A percentile compares a stretch with the other conserved stretches of the same genome.
Evolutionary conservation across 2,329 filamentous ascomycete species (phyloP).

Genomic region (Botrytis sinoallii): DNA sequence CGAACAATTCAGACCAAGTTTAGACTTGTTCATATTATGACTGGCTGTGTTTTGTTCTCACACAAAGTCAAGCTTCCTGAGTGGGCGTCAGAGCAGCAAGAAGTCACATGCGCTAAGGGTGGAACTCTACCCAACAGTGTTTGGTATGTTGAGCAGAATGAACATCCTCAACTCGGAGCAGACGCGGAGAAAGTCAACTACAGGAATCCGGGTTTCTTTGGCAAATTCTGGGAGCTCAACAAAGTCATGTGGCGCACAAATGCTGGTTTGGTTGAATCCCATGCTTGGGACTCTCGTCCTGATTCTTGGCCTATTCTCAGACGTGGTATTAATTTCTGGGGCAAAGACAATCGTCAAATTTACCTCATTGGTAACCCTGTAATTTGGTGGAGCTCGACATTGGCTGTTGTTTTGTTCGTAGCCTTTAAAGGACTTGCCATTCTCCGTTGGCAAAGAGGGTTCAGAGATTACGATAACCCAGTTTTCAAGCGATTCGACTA

Average conservation of each 20-base stretch:
- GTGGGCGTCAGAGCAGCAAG: slow-evolving; percentile 97
- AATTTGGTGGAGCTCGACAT: slow-evolving; percentile 88
- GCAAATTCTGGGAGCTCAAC: slow-evolving; percentile 96
- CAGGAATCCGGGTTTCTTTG: slow-evolving; percentile 87
- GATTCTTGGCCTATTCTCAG: slow-evolving; percentile 87
- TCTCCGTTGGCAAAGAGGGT: slow-evolving; percentile 92
- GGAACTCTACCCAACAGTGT: slow-evolving; percentile 93
- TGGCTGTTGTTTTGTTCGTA: slow-evolving; percentile 72
- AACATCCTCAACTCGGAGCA: slow-evolving; percentile 71
- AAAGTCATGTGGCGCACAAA: slow-evolving; percentile 99
- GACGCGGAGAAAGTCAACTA: slow-evolving; percentile 95
- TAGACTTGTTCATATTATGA: slow-evolving; percentile 92
- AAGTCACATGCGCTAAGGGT: slow-evolving; percentile 93
- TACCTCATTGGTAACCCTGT: slow-evolving; percentile 94
- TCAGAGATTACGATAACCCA: slow-evolving; percentile 74
- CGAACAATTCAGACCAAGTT: slow-evolving; percentile 97
- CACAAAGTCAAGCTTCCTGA: slow-evolving; percentile 99
- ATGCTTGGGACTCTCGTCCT: slow-evolving; percentile 96
- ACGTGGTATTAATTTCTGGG: slow-evolving; percentile 99
- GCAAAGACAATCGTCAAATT: slow-evolving; percentile 87
- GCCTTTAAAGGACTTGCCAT: slow-evolving; percentile 84
- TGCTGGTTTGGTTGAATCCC: slow-evolving; percentile 90
- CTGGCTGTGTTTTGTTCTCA: slow-evolving; percentile 91
- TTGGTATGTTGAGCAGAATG: slow-evolving; percentile 94
- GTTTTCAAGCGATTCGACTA: slow-evolving; percentile 98